Evolutionary conservation across 805 yeast genomes (phyloP), one percentile per base, ranked within the genome.

Genomic region (Schwanniomyces occidentalis): DNA sequence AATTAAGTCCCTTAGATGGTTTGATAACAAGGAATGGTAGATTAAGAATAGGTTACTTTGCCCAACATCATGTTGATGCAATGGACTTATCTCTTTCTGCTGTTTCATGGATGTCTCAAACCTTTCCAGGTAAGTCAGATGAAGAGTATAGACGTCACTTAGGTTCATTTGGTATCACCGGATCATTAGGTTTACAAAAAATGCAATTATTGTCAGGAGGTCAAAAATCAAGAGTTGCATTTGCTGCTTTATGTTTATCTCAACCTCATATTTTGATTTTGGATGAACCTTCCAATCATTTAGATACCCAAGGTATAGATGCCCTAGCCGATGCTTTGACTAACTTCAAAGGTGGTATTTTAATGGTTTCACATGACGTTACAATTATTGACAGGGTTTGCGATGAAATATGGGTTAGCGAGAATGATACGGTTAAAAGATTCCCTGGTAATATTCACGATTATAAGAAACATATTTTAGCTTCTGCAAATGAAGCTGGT

Each of bases 321-420:
- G 99, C 99, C 1, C 74, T 93, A 41, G 82, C 93, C 6, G 95
- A 85, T 27, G 98, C 98, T 1, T 71, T 93, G 56, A 80, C 75
- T 43, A 80, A 77, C 42, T 93, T 90, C 74, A 77, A 87, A 54
- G 99, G 99, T 57, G 99, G 99, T 61, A 85, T 93, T 16, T 73
- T 93, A 49, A 89, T 93, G 96, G 99, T 93, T 40, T 85, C 96
- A 33, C 99, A 93, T 75, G 99, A 93, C 71, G 97, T 93, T 27
- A 71, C 89, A 18, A 85, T 91, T 55, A 93, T 93, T 51, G 79
- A 85, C 49, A 74, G 77, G 36, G 96, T 91, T 8, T 88, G 97
- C 70, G 82, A 85, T 40, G 95, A 93, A 60, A 86, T 93, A 41
- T 91, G 96, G 96, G 95, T 89, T 28, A 83, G 95, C 60, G 99